Evolutionary conservation across 495 filamentous ascomycete genomes (phyloP), one percentile per base, ranked within the genome.

Genomic region (Tetracladium setigerum): DNA sequence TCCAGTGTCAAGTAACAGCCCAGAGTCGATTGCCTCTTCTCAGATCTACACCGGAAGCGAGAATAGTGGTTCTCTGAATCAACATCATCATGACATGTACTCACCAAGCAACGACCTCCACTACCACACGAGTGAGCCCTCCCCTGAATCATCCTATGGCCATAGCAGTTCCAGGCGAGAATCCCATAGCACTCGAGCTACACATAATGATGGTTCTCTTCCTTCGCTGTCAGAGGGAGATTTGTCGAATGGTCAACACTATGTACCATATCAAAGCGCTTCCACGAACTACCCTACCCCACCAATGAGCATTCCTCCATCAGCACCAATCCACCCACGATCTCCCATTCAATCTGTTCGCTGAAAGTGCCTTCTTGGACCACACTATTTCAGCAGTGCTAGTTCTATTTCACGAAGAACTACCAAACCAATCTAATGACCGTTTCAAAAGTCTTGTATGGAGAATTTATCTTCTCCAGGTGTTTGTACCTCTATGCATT

Each of bases 221-320:
- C 30, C 41, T 11, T 40, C 45, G 1, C 19, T 34, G 12, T 32
- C 41, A 36, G 11, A 33, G 22, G 24, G 41, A 13, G 57, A 47
- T 16, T 47, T 64, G 27, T 31, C 55, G 16, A 63, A 56, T 36
- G 52, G 51, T 5, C 52, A 59, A 17, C 8, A 38, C 15, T 66
- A 67, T 34, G 49, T 61, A 14, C 58, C 63, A 4, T 45, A 45
- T 30, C 51, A 60, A 37, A 34, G 30, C 4, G 41, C 34, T 2
- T 10, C 47, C 19, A 7, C 22, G 7, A 42, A 14, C 13, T 49
- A 49, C 27, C 47, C 47, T 5, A 11, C 39, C 30, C 39, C 47
- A 37, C 39, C 27, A 8, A 32, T 43, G 12, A 30, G 30, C 14
- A 34, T 37, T 22, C 22, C 13, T 32, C 16, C 27, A 13, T 17